Conservation (phyloP, 768 basidiomycete species). For the Psilocybe cubensis region DNA sequence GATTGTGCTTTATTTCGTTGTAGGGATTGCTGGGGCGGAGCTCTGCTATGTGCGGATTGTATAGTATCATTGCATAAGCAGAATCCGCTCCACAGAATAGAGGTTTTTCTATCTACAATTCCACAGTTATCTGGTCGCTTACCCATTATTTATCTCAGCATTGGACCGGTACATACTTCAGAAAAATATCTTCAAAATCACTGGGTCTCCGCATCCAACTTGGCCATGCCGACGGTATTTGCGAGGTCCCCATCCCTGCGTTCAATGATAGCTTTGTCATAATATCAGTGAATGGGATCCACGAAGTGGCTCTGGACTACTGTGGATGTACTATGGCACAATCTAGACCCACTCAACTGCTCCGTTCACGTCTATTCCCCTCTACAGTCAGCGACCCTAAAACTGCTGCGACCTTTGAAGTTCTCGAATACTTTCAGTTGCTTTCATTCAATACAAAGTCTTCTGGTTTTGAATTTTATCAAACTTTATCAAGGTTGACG, state of each 20-base stretch:
- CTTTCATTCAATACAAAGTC: slow-evolving; percentile 34
- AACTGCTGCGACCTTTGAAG: slow-evolving; percentile 31
- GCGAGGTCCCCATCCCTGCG: slow-evolving; percentile 12
- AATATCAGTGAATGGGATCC: slow-evolving; percentile 33
- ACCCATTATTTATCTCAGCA: background rate
- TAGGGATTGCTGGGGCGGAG: background rate
- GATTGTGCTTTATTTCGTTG: background rate
- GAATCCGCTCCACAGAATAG: background rate
- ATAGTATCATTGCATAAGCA: background rate
- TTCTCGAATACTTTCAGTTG: slow-evolving; percentile 34
- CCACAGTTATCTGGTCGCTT: background rate
- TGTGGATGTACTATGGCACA: slow-evolving; percentile 29
- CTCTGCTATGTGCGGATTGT: background rate
- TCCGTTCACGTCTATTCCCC: slow-evolving; percentile 32
- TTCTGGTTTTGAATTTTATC: slow-evolving; percentile 35
- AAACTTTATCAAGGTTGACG: slow-evolving; percentile 20
- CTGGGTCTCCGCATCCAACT: slow-evolving; percentile 32
- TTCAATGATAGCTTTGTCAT: slow-evolving; percentile 30
- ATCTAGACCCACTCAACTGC: slow-evolving; percentile 29
- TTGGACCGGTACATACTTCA: background rate
- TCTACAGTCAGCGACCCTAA: slow-evolving; percentile 28
- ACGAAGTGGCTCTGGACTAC: slow-evolving; percentile 33
- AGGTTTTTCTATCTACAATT: background rate
- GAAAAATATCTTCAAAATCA: slow-evolving; percentile 14
- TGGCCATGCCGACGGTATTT: slow-evolving; percentile 24